A percentile compares a stretch with the other conserved stretches of the same genome.
phyloP scores from a whole-genome alignment of 2,329 filamentous ascomycete genomes.

The Beauveria australis region DNA sequence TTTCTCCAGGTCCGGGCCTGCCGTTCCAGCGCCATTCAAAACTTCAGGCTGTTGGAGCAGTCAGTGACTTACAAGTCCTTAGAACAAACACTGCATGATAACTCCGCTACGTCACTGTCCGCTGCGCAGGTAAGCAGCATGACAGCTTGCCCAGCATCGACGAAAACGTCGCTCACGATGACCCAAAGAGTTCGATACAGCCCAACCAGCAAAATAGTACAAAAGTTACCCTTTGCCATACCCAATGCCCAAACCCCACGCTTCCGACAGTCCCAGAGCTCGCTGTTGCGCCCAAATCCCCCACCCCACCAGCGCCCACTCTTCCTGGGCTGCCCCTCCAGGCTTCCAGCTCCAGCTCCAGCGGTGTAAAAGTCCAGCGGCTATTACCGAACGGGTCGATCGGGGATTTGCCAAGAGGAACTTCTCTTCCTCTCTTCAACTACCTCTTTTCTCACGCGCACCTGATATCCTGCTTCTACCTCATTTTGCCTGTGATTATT shows the following conservation, averaged over 20 bases:
- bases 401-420: background rate
- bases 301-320: constrained; percentile 6
- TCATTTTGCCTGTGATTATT: background rate
- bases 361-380: constrained; percentile 8
- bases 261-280: background rate
- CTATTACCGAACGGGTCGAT: constrained; percentile 9
- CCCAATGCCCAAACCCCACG: background rate
- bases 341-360: background rate
- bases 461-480: background rate
- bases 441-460: background rate
- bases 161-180: background rate
- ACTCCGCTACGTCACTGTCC: background rate
- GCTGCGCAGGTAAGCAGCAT: background rate
- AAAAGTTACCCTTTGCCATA: background rate
- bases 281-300: background rate
- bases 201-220: background rate
- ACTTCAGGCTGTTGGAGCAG: too few species aligned
- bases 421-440: constrained; percentile 8
- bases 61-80: too few species aligned
- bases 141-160: background rate
- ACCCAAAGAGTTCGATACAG: background rate
- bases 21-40: background rate
- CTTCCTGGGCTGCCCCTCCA: constrained; percentile 2
- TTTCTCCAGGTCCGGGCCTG: background rate
- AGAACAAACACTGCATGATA: background rate